phyloP scores from a whole-genome alignment of 768 basidiomycete genomes.

The Serendipita sp. region DNA sequence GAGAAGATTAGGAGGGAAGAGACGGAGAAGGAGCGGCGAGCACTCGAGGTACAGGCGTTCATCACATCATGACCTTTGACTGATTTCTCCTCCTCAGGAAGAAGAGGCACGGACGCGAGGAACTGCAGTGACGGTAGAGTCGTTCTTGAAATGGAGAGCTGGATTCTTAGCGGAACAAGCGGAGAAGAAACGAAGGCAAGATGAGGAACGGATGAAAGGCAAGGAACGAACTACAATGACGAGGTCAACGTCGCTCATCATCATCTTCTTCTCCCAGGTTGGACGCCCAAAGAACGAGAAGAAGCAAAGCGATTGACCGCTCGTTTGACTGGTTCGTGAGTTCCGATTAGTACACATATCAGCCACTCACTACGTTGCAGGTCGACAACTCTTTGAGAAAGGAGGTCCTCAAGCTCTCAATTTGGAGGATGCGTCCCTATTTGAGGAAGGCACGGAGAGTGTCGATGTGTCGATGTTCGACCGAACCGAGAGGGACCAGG shows the following conservation, averaged over 20 bases:
- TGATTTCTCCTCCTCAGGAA: constrained; percentile 33
- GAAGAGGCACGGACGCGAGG: constrained; percentile 79
- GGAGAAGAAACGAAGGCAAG: constrained; percentile 43
- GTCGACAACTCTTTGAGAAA: constrained; percentile 83
- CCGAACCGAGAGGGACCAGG: constrained; percentile 33
- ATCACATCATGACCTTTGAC: background rate
- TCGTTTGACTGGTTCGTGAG: constrained; percentile 49
- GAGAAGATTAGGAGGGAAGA: constrained; percentile 45
- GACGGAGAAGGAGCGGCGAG: constrained; percentile 54
- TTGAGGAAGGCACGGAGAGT: constrained; percentile 75
- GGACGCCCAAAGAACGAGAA: constrained; percentile 71
- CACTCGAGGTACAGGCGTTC: constrained; percentile 46
- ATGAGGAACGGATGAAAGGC: constrained; percentile 59
- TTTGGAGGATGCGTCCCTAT: constrained; percentile 55
- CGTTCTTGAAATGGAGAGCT: constrained; percentile 68
- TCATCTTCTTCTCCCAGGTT: constrained; percentile 10
- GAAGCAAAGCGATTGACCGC: constrained; percentile 51
- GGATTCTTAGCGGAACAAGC: constrained; percentile 60
- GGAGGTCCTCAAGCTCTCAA: constrained; percentile 42
- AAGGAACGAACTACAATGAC: too few species aligned
- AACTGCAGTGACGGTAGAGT: constrained; percentile 74
- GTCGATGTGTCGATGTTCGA: constrained; percentile 88
- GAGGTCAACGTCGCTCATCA: background rate
- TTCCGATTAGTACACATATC: background rate
- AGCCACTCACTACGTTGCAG: constrained; percentile 26